These are phyloP conservation scores for Stachybotrys elegans DNA, from an alignment of 2,329 filamentous ascomycete species.

Conservation along the genomic window DNA sequence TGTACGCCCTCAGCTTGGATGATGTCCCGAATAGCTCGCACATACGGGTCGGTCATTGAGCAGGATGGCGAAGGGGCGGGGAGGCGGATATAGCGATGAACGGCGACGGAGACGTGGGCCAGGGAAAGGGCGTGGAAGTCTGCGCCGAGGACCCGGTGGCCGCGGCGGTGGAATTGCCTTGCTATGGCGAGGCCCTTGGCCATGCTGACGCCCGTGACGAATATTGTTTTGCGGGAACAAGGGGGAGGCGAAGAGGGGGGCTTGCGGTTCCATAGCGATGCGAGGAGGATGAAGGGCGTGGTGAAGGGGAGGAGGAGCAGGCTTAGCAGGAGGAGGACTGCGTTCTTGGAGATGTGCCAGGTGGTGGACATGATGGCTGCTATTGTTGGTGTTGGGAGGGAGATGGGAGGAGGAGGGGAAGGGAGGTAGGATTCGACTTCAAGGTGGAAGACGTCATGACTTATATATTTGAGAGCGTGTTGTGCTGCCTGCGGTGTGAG, in stretches of 20 bases:
- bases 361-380: no score
- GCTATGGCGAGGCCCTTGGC: slow-evolving; percentile 64
- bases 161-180: slow-evolving; percentile 56
- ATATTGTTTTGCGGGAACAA: slow-evolving; percentile 39
- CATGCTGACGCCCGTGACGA: slow-evolving; percentile 71
- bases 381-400: no score
- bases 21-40: slow-evolving; percentile 51
- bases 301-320: slow-evolving; percentile 43
- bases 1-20: slow-evolving; percentile 57
- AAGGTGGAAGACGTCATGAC: no score
- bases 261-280: slow-evolving; percentile 11
- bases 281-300: slow-evolving; percentile 33
- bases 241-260: not conserved
- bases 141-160: slow-evolving; percentile 67
- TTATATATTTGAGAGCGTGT: no score
- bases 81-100: slow-evolving; percentile 49
- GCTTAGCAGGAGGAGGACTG: slow-evolving; percentile 19
- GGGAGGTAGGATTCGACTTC: no score
- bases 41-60: slow-evolving; percentile 42
- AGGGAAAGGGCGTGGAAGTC: slow-evolving; percentile 52
- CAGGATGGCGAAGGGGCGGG: slow-evolving; percentile 19
- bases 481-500: no score
- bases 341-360: slow-evolving; percentile 18
- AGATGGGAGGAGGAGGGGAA: no score
- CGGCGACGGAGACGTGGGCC: slow-evolving; percentile 52